Evolutionary conservation across 805 yeast species (phyloP).

Genomic region (Sporopachydermia lactativora): DNA sequence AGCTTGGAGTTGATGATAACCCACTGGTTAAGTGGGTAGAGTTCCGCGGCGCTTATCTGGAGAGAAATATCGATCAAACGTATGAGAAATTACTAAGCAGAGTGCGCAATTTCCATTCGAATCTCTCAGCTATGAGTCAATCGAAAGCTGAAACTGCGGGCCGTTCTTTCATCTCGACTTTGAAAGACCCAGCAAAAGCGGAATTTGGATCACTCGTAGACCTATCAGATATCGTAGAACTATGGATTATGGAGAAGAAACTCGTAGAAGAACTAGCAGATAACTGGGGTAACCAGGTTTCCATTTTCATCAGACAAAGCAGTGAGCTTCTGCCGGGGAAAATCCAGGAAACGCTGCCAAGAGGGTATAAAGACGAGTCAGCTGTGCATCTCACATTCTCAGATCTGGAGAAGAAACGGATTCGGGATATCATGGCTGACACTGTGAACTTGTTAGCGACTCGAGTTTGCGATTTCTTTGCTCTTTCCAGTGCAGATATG

Average conservation of each 20-base stretch:
- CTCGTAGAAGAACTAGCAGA: slow-evolving; percentile 27
- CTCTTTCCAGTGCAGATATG: background rate
- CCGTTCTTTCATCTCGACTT: slow-evolving; percentile 14
- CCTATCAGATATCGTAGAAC: slow-evolving; percentile 31
- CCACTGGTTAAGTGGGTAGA: slow-evolving; percentile 54
- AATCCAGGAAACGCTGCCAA: slow-evolving; percentile 26
- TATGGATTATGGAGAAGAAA: slow-evolving; percentile 39
- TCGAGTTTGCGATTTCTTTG: slow-evolving; percentile 14
- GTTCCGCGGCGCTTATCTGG: slow-evolving; percentile 30
- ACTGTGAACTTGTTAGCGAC: slow-evolving; percentile 20
- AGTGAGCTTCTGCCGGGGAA: slow-evolving; percentile 38
- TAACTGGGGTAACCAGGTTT: slow-evolving; percentile 24
- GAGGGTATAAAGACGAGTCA: slow-evolving; percentile 26
- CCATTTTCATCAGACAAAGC: slow-evolving; percentile 40
- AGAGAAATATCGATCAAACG: slow-evolving; percentile 24
- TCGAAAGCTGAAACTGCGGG: slow-evolving; percentile 10
- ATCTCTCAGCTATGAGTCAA: slow-evolving; percentile 25
- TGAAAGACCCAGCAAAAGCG: slow-evolving; percentile 13
- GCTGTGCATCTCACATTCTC: slow-evolving; percentile 27
- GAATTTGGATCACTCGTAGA: slow-evolving; percentile 12
- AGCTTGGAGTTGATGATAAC: slow-evolving; percentile 47
- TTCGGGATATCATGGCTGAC: slow-evolving; percentile 25
- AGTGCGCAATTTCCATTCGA: slow-evolving; percentile 25
- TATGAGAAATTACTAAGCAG: slow-evolving; percentile 28
- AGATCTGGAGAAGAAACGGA: slow-evolving; percentile 26